phyloP scores from a whole-genome alignment of 2,329 filamentous ascomycete species.

The Fusarium continuum region DNA sequence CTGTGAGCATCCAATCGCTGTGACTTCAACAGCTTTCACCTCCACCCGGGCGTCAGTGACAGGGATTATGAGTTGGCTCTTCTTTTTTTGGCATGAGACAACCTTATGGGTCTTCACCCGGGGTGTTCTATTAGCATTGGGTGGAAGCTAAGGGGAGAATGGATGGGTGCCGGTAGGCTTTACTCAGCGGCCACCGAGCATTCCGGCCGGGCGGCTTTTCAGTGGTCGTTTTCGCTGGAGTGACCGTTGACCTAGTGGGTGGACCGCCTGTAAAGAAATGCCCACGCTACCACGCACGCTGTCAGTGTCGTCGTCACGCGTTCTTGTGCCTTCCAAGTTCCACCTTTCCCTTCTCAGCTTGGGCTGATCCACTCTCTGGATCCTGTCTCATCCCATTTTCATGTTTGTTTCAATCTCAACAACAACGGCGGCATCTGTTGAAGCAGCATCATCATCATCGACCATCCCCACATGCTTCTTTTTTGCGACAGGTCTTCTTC shows the following conservation, averaged over 20 bases:
- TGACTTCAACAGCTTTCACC: conserved; percentile 1
- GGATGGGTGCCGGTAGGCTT: not conserved
- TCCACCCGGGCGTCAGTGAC: conserved; percentile 35
- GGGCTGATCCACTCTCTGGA: conserved; percentile 28
- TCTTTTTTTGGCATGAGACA: conserved; percentile 35
- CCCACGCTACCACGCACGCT: conserved; percentile 17
- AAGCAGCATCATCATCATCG: conserved; percentile 11
- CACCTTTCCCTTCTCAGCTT: conserved; percentile 28
- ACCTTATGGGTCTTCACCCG: conserved; percentile 1
- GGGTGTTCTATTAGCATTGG: conserved; percentile 31
- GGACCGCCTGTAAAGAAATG: conserved; percentile 10
- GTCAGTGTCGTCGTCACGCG: conserved; percentile 29
- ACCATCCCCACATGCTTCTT: conserved; percentile 22
- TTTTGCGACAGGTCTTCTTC: conserved; percentile 5
- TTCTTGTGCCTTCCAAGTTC: conserved; percentile 8
- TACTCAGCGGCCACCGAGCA: conserved; percentile 16
- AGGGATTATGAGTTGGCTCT: conserved; percentile 21
- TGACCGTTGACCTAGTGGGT: conserved; percentile 27
- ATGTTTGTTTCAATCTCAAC: conserved; percentile 37
- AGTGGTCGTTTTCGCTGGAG: conserved; percentile 14
- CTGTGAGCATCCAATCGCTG: conserved; percentile 24
- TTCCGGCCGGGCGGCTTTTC: conserved; percentile 17
- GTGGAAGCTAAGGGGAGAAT: too few relatives aligned
- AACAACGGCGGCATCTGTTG: conserved; percentile 5
- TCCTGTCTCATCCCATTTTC: conserved; percentile 24